Evolutionary conservation across 2,329 filamentous ascomycete species (phyloP).

Genomic region (Ophiostoma quercus): DNA sequence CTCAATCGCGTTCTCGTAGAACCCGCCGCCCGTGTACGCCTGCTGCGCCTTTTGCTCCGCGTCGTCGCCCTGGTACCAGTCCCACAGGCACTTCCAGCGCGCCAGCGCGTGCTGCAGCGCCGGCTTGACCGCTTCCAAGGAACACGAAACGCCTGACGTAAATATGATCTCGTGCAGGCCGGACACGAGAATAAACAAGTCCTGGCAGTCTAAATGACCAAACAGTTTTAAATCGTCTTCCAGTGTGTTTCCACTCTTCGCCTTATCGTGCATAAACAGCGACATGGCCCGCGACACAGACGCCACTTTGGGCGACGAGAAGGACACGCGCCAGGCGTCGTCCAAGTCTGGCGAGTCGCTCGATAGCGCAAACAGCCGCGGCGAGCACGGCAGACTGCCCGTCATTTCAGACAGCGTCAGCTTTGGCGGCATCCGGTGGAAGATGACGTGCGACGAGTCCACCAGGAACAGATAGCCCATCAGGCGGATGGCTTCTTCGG

Average conservation of each 20-base stretch:
- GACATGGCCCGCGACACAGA: background rate
- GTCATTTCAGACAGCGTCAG: background rate
- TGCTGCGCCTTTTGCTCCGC: background rate
- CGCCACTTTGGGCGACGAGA: background rate
- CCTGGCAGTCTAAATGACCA: background rate
- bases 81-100: background rate
- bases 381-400: conserved; percentile 2
- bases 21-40: background rate
- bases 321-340: background rate
- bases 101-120: background rate
- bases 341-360: background rate
- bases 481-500: background rate
- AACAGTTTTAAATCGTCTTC: background rate
- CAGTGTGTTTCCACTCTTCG: background rate
- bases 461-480: background rate
- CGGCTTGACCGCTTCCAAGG: background rate
- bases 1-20: background rate
- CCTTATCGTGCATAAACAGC: background rate
- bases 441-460: conserved; percentile 8
- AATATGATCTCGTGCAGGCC: background rate
- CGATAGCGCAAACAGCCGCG: background rate
- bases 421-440: background rate
- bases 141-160: background rate
- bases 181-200: background rate
- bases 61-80: background rate